These are phyloP conservation scores for Huntiella savannae DNA, from an alignment of 2,329 filamentous ascomycete genomes.

Conservation along the genomic window DNA sequence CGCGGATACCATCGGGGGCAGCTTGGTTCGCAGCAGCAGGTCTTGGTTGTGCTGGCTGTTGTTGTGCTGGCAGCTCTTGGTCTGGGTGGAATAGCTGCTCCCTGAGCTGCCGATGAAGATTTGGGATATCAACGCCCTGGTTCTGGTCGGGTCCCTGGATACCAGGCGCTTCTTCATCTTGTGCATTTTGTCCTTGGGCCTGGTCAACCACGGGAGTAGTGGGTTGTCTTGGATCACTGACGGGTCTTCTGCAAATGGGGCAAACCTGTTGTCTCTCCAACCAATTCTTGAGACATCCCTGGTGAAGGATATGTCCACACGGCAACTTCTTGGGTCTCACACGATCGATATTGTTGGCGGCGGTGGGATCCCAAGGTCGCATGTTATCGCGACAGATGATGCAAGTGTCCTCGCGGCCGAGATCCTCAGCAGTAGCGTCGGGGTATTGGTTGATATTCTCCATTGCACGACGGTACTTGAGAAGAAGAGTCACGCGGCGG, in stretches of 20 bases:
- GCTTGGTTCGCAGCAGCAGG: constrained; percentile 14
- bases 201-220: not conserved
- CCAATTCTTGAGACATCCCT: constrained; percentile 91
- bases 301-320: constrained; percentile 87
- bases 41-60: not conserved
- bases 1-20: constrained; percentile 12
- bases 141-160: too few relatives aligned
- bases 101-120: too few relatives aligned
- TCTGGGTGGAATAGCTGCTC: constrained; percentile 5
- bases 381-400: constrained; percentile 97
- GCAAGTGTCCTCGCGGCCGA: constrained; percentile 74
- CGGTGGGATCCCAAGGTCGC: constrained; percentile 49
- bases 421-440: constrained; percentile 74
- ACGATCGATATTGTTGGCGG: constrained; percentile 58
- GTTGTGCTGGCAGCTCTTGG: constrained; percentile 18
- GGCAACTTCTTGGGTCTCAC: constrained; percentile 86
- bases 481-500: constrained; percentile 71
- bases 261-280: constrained; percentile 93
- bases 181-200: too few relatives aligned
- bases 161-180: too few relatives aligned
- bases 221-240: constrained; percentile 29
- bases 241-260: constrained; percentile 76
- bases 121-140: too few relatives aligned
- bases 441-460: constrained; percentile 88
- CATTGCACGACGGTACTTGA: constrained; percentile 79